phyloP scores from a whole-genome alignment of 306 rosid genomes.

The Delonix regia region DNA sequence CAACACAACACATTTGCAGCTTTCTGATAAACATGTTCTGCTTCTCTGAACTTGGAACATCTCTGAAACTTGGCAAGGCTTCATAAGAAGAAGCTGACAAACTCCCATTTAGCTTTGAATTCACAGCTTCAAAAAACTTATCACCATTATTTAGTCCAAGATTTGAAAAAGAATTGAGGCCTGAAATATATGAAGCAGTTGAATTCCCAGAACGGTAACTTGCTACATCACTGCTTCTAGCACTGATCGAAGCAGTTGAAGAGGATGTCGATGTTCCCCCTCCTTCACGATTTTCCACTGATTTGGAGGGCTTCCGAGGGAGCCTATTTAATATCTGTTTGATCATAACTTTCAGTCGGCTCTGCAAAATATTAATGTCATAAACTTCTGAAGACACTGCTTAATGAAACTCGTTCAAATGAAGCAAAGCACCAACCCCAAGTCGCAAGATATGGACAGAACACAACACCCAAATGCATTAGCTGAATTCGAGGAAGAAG shows the following conservation, averaged over 20 bases:
- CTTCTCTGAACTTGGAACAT: slow-evolving; percentile 89
- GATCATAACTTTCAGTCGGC: slow-evolving; percentile 68
- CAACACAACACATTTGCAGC: slow-evolving; percentile 81
- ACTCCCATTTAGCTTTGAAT: slow-evolving; percentile 76
- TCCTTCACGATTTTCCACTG: slow-evolving; percentile 80
- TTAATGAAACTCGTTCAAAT: slow-evolving; percentile 37
- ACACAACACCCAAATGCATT: slow-evolving; percentile 29
- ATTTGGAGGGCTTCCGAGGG: slow-evolving; percentile 85
- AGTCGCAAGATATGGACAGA: slow-evolving; percentile 28
- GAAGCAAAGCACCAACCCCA: slow-evolving; percentile 44
- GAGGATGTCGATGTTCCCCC: slow-evolving; percentile 69
- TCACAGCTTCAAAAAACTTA: slow-evolving; percentile 59
- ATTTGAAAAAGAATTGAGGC: slow-evolving; percentile 53
- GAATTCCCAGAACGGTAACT: slow-evolving; percentile 54
- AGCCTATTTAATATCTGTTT: slow-evolving; percentile 87
- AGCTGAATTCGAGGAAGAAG: slow-evolving; percentile 39
- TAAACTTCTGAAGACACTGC: slow-evolving; percentile 43
- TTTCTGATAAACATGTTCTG: slow-evolving; percentile 74
- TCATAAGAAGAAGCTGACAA: slow-evolving; percentile 58
- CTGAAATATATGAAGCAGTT: slow-evolving; percentile 51
- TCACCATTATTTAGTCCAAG: slow-evolving; percentile 62
- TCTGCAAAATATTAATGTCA: slow-evolving; percentile 37
- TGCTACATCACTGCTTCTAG: slow-evolving; percentile 54
- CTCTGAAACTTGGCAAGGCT: slow-evolving; percentile 85
- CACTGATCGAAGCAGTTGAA: slow-evolving; percentile 63